Conservation (phyloP, 73 alveolate species). For the Paramecium octaurelia region DNA sequence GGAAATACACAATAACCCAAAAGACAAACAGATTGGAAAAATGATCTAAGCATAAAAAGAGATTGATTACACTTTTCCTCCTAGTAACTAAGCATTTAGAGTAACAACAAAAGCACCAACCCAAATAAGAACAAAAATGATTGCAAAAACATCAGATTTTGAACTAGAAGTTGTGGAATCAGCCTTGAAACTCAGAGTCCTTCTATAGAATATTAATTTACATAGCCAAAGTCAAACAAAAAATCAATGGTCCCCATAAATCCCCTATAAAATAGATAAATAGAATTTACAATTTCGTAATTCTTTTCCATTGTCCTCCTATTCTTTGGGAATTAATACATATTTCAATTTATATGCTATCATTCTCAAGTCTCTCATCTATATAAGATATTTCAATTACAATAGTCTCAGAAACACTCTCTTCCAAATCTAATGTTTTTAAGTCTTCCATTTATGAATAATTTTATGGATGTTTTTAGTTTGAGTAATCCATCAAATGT, state of each 20-base stretch:
- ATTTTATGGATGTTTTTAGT: not conserved
- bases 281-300: slow-evolving; percentile 75
- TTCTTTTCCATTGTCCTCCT: slow-evolving; percentile 79
- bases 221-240: slow-evolving; percentile 65
- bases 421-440: not conserved
- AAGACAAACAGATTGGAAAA: slow-evolving; percentile 89
- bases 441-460: not conserved
- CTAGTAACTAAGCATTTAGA: slow-evolving; percentile 89
- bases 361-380: slow-evolving; percentile 86
- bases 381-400: not conserved
- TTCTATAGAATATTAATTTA: not conserved
- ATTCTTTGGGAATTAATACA: slow-evolving; percentile 69
- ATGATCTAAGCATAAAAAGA: slow-evolving; percentile 47
- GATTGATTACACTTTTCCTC: slow-evolving; percentile 72
- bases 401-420: slow-evolving; percentile 40
- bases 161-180: slow-evolving; percentile 3
- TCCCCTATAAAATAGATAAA: slow-evolving; percentile 82
- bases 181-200: not conserved
- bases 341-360: slow-evolving; percentile 88
- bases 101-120: slow-evolving; percentile 90
- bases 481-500: not conserved
- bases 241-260: slow-evolving; percentile 96
- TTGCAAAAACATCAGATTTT: slow-evolving; percentile 77
- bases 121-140: slow-evolving; percentile 90
- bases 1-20: slow-evolving; percentile 96